These are phyloP conservation scores for Gigaspora rosea DNA, from an alignment of 192 early-diverging fungal genomes.

Conservation along the genomic window DNA sequence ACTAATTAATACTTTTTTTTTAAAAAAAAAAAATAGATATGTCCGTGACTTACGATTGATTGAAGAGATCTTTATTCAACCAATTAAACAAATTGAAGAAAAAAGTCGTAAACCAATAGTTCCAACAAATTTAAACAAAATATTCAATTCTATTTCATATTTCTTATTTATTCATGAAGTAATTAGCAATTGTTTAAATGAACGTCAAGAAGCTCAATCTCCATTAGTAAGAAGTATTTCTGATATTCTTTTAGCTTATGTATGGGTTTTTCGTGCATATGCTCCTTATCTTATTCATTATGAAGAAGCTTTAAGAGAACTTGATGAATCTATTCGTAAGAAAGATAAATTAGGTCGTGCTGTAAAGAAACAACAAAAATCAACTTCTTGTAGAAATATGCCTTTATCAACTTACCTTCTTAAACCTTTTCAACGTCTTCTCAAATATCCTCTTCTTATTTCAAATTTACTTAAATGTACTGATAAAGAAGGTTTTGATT, in stretches of 20 bases:
- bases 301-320: slow-evolving; percentile 52
- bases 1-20: too few species aligned
- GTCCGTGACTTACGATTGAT: slow-evolving; percentile 74
- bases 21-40: too few species aligned
- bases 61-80: slow-evolving; percentile 55
- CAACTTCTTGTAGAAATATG: slow-evolving; percentile 55
- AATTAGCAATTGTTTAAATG: slow-evolving; percentile 51
- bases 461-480: slow-evolving; percentile 53
- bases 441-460: slow-evolving; percentile 61
- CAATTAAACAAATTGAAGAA: slow-evolving; percentile 37
- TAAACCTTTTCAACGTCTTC: slow-evolving; percentile 62
- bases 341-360: slow-evolving; percentile 52
- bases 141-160: slow-evolving; percentile 54
- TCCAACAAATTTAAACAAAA: slow-evolving; percentile 47
- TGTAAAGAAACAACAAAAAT: slow-evolving; percentile 50
- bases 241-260: slow-evolving; percentile 53
- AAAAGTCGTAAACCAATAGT: slow-evolving; percentile 45
- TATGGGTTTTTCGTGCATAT: slow-evolving; percentile 49
- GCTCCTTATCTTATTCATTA: slow-evolving; percentile 60
- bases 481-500: slow-evolving; percentile 32
- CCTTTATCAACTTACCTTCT: slow-evolving; percentile 56
- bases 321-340: slow-evolving; percentile 45
- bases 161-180: slow-evolving; percentile 54
- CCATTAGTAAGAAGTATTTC: slow-evolving; percentile 56
- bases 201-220: slow-evolving; percentile 56